Conservation (phyloP, 2,329 filamentous ascomycete species). For the Colletotrichum orbiculare region DNA sequence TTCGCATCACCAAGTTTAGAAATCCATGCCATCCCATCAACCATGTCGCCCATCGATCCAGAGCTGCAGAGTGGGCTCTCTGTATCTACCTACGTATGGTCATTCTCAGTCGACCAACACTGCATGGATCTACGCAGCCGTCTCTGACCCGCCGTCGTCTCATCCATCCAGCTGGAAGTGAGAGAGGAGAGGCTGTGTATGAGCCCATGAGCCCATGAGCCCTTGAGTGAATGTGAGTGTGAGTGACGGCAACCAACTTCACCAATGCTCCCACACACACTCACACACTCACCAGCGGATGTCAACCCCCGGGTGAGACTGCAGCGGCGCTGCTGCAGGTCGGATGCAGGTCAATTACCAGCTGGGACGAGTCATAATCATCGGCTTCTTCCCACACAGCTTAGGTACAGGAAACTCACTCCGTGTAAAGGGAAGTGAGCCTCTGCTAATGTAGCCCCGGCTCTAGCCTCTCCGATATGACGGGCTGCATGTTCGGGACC, state of each 20-base stretch:
- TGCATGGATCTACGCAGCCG: too few relatives aligned
- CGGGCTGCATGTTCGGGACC: conserved; percentile 10
- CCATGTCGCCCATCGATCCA: conserved; percentile 1
- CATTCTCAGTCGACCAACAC: too few relatives aligned
- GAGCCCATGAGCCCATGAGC: too few relatives aligned
- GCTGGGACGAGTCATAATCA: conserved; percentile 8
- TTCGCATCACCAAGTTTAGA: conserved; percentile 20
- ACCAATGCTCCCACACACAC: not conserved
- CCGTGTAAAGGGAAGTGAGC: too few relatives aligned
- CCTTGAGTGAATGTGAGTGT: not conserved
- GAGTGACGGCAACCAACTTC: not conserved
- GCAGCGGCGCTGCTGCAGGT: conserved; percentile 19
- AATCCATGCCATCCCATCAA: conserved; percentile 12
- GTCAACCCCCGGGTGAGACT: conserved; percentile 1
- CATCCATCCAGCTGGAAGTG: too few relatives aligned
- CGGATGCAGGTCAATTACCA: conserved; percentile 10
- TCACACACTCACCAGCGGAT: conserved; percentile 4
- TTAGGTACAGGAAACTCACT: too few relatives aligned
- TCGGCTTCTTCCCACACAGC: too few relatives aligned
- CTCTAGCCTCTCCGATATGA: conserved; percentile 1
- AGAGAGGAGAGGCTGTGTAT: too few relatives aligned
- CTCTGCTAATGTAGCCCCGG: too few relatives aligned
- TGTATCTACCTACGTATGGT: too few relatives aligned
- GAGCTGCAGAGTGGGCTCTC: not conserved
- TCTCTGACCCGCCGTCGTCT: too few relatives aligned